Percentiles rank a stretch among this genome's conserved stretches.
Conservation (phyloP, 495 filamentous ascomycete species). For the Aspergillus biplanus region DNA sequence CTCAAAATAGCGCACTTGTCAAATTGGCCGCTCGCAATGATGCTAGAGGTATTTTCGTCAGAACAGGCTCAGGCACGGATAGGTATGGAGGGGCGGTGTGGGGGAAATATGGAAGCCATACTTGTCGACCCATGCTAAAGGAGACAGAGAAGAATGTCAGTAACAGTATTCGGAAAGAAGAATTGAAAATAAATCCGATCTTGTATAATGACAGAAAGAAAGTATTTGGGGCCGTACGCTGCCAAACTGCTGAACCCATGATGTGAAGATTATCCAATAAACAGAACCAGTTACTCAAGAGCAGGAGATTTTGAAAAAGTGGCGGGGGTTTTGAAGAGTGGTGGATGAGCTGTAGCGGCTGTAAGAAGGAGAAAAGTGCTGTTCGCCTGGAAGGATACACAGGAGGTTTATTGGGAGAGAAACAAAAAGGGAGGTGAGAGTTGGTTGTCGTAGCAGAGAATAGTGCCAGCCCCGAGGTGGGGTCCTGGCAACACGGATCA, state of each 20-base stretch:
- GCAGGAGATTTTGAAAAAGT: no score
- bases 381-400: no score
- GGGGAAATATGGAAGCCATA: constrained; percentile 42
- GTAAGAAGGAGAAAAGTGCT: no score
- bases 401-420: no score
- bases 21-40: constrained; percentile 81
- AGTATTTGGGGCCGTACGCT: neutral
- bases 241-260: neutral
- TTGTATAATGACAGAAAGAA: neutral
- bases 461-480: no score
- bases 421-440: no score
- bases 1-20: constrained; percentile 89
- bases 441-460: no score
- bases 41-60: constrained; percentile 52
- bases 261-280: no score
- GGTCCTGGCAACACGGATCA: no score
- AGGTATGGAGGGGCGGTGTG: constrained; percentile 21
- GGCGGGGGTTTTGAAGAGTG: no score
- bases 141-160: neutral
- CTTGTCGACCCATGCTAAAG: constrained; percentile 69
- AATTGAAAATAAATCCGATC: neutral
- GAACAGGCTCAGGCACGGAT: neutral
- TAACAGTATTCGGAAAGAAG: constrained; percentile 4
- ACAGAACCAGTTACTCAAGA: no score
- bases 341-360: no score